Percentiles rank a stretch among this genome's conserved stretches.
phyloP scores from a whole-genome alignment of 306 rosid species.

The Rosa persica region DNA sequence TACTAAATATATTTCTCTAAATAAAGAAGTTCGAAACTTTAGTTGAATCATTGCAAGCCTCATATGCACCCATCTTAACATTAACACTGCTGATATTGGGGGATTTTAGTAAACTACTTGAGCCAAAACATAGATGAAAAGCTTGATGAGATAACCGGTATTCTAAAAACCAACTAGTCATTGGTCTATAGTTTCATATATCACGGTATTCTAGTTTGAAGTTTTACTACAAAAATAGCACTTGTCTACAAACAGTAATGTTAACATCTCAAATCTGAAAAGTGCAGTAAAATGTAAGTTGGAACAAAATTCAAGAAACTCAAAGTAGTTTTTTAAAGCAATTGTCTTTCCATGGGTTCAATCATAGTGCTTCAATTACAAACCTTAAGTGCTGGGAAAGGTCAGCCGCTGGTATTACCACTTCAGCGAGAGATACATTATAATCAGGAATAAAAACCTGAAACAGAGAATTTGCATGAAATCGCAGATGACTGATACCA shows the following conservation, averaged over 20 bases:
- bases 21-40: background rate
- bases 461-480: slow-evolving; percentile 27
- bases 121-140: background rate
- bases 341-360: background rate
- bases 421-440: slow-evolving; percentile 74
- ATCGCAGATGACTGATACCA: background rate
- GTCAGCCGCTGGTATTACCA: slow-evolving; percentile 78
- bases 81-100: background rate
- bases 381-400: slow-evolving; percentile 75
- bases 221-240: background rate
- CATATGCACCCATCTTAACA: background rate
- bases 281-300: background rate
- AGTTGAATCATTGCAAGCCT: background rate
- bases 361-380: slow-evolving; percentile 21
- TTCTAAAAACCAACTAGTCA: background rate
- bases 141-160: background rate
- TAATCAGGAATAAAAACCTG: slow-evolving; percentile 79
- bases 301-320: background rate
- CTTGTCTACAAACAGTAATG: background rate
- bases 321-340: background rate
- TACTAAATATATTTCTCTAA: background rate
- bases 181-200: background rate
- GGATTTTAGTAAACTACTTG: background rate
- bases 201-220: background rate
- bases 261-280: background rate